Percentiles rank a stretch among this genome's conserved stretches.
These are phyloP conservation scores for Volvox africanus DNA, from an alignment of 139 green algal genomes.

Conservation along the genomic window DNA sequence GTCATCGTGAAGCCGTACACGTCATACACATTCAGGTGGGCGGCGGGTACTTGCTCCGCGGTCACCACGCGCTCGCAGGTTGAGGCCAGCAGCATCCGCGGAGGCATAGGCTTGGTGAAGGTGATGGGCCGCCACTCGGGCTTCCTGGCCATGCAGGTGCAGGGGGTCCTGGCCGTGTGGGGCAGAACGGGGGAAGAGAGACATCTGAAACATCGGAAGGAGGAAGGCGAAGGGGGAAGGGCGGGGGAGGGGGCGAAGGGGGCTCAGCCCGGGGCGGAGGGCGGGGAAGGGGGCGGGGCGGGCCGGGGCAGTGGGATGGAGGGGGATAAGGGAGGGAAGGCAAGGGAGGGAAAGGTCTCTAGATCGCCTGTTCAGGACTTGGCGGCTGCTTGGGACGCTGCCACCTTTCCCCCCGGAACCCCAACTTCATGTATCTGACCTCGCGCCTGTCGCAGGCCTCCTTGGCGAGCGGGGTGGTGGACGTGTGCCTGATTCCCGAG, in stretches of 20 bases:
- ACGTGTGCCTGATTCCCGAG: slow-evolving; percentile 67
- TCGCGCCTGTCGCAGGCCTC: slow-evolving; percentile 66
- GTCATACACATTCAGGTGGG: too few species aligned
- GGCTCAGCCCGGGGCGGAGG: too few species aligned
- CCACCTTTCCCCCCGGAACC: neutral
- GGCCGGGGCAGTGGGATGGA: too few species aligned
- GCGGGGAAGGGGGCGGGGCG: neutral
- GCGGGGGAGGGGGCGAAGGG: too few species aligned
- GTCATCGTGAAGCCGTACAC: too few species aligned
- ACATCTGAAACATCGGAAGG: too few species aligned
- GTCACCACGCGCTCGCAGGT: slow-evolving; percentile 65
- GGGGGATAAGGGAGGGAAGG: neutral
- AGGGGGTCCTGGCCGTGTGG: neutral
- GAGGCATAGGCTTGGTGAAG: slow-evolving; percentile 94
- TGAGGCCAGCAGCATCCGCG: slow-evolving; percentile 79
- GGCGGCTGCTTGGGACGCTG: too few species aligned
- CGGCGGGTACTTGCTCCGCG: too few species aligned
- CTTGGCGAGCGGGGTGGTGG: slow-evolving; percentile 83
- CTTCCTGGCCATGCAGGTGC: slow-evolving; percentile 88
- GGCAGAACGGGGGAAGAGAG: too few species aligned
- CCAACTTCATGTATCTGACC: neutral
- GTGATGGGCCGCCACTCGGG: slow-evolving; percentile 90
- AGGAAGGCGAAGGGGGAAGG: neutral
- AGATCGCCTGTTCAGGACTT: neutral
- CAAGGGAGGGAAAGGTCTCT: neutral